Percentiles rank a stretch among this genome's conserved stretches.
Evolutionary conservation across 345 rosid species (phyloP).

Genomic region (Arabis hirsuta): DNA sequence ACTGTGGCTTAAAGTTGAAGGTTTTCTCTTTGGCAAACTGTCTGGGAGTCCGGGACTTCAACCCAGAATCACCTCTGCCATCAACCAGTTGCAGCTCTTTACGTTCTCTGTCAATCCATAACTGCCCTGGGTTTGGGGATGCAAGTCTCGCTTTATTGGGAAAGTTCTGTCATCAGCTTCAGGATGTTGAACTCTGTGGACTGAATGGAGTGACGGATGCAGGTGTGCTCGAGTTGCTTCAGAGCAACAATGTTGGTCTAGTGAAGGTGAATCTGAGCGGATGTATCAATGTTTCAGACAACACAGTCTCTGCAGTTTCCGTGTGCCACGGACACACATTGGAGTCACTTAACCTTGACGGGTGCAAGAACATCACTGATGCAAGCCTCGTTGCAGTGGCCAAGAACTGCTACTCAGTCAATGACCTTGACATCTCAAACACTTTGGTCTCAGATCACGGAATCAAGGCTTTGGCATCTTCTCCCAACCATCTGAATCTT

Average conservation of each 20-base stretch:
- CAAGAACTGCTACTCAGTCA: constrained; percentile 68
- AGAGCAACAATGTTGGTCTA: constrained; percentile 63
- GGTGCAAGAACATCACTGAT: constrained; percentile 79
- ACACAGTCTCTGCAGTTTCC: constrained; percentile 57
- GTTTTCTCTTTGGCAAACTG: constrained; percentile 69
- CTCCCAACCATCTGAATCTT: constrained; percentile 63
- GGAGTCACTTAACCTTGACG: constrained; percentile 75
- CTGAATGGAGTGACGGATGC: constrained; percentile 71
- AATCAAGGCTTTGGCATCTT: constrained; percentile 56
- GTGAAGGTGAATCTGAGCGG: constrained; percentile 74
- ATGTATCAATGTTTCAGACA: constrained; percentile 72
- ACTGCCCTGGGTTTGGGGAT: constrained; percentile 92
- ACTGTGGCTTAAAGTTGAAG: constrained; percentile 64
- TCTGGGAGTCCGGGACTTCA: constrained; percentile 67
- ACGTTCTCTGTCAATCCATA: constrained; percentile 56
- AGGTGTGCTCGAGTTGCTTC: constrained; percentile 68
- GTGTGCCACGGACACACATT: constrained; percentile 74
- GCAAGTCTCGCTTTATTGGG: constrained; percentile 67
- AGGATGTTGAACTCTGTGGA: constrained; percentile 67
- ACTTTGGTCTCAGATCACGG: constrained; percentile 75
- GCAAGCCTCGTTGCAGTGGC: constrained; percentile 64
- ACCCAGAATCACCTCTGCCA: constrained; percentile 44
- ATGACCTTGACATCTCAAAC: constrained; percentile 75
- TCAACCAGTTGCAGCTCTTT: constrained; percentile 63
- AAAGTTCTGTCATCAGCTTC: constrained; percentile 73